Percentiles rank a stretch among this genome's conserved stretches.
These are phyloP conservation scores for Hericium rajendrae DNA, from an alignment of 768 basidiomycete genomes.

Conservation along the genomic window DNA sequence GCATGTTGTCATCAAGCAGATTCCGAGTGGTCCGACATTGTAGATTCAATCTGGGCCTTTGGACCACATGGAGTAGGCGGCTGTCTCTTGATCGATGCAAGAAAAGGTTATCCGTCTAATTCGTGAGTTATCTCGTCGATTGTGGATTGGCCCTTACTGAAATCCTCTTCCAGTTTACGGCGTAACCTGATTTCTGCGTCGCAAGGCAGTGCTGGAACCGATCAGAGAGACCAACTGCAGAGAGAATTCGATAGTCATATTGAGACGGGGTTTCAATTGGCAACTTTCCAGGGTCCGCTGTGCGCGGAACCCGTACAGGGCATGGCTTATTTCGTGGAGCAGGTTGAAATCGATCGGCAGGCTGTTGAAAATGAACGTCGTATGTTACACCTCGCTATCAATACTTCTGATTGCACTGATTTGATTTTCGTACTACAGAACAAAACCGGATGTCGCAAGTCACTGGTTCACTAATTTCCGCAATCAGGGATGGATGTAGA, in stretches of 20 bases:
- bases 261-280: constrained; percentile 92
- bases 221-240: constrained; percentile 13
- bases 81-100: constrained; percentile 75
- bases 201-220: constrained; percentile 19
- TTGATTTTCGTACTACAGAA: constrained; percentile 30
- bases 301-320: constrained; percentile 95
- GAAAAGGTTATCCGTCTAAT: constrained; percentile 33
- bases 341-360: constrained; percentile 50
- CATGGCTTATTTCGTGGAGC: constrained; percentile 83
- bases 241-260: constrained; percentile 75
- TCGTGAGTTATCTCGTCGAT: constrained; percentile 40
- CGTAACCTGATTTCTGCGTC: constrained; percentile 34
- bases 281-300: constrained; percentile 87
- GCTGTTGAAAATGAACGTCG: constrained; percentile 59
- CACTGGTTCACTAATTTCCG: constrained; percentile 83
- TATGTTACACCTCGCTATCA: constrained; percentile 20
- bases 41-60: constrained; percentile 79
- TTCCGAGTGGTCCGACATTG: constrained; percentile 68
- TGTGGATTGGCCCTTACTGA: neutral
- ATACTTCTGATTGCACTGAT: too few relatives aligned
- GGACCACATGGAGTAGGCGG: constrained; percentile 83
- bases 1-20: constrained; percentile 58
- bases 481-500: constrained; percentile 82
- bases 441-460: constrained; percentile 78
- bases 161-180: constrained; percentile 34